phyloP scores from a whole-genome alignment of 2,329 filamentous ascomycete species.

The Alternaria brassicicola region DNA sequence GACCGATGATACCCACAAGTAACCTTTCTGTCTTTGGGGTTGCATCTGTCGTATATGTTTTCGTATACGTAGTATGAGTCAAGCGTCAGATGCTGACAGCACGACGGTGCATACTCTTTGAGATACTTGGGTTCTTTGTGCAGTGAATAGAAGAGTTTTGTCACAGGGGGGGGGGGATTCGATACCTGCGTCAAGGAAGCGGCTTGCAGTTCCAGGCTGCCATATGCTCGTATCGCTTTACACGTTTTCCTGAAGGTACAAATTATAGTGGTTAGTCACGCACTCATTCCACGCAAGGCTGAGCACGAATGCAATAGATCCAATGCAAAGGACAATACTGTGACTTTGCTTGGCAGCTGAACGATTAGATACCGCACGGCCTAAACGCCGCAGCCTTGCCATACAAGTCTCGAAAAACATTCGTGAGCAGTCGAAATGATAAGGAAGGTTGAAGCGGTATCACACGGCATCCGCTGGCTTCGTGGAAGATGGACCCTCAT shows the following conservation, averaged over 20 bases:
- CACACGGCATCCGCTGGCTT: not conserved
- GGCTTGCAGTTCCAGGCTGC: not conserved
- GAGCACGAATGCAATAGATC: not conserved
- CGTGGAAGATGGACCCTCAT: not conserved
- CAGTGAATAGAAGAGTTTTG: conserved; percentile 13
- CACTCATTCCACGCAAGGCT: not conserved
- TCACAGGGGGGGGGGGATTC: conserved; percentile 1
- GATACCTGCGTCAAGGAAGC: conserved; percentile 51
- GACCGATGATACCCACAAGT: conserved; percentile 1
- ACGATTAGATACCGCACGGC: not conserved
- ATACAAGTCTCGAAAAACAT: not conserved
- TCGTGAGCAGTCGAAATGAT: not conserved
- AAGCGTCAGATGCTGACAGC: conserved; percentile 11
- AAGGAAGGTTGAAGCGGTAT: not conserved
- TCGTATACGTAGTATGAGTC: conserved; percentile 11
- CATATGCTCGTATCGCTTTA: not conserved
- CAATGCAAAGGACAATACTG: not conserved
- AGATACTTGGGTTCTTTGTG: conserved; percentile 10
- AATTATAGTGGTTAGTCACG: not conserved
- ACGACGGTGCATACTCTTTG: conserved; percentile 3
- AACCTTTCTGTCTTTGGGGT: conserved; percentile 1
- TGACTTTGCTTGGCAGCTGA: conserved; percentile 14
- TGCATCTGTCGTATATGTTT: conserved; percentile 7
- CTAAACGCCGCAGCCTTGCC: not conserved
- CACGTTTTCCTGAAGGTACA: not conserved